Evolutionary conservation across 352 stramenopile species (phyloP), one percentile per base, ranked within the genome.

Genomic region (Pythium sukuiense): DNA sequence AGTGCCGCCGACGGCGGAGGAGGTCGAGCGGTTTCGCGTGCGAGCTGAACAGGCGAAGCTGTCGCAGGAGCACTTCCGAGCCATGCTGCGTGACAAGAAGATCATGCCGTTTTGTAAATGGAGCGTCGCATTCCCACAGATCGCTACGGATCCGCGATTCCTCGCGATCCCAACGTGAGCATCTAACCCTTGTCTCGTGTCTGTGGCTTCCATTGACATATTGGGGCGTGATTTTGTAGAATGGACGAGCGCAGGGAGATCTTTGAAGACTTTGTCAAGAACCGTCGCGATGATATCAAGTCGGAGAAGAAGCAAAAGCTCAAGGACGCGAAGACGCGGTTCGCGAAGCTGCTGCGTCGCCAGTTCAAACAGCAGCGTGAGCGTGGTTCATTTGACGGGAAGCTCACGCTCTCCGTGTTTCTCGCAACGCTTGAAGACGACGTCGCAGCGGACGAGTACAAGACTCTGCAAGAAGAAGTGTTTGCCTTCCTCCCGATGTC

Each of bases 61-160:
- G n/a, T 55, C 81, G 74, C 9, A 50, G 18, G 77, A 89, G 30
- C 74, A 80, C 33, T 95, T 93, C 50, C 68, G 75, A 8, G 66
- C 77, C 29, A 88, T 95, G 86, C 65, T 95, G 55, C 77, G 84
- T 32, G 83, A 93, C 56, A 93, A 93, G 68, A 88, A 86, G 57
- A 90, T 95, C 60, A 92, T 95, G 83, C 86, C 86, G 48, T 87
- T 91, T 35, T 84, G 71, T 57, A 92, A 92, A 57, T 95, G 86
- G 86, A 90, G 83, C 48, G 86, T 90, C 12, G 86, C 83, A 32
- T 71, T 95, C 35, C 84, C 86, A 6, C 79, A 84, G 39, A 92
- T 95, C 63, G 75, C 81, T 20, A 69, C 70, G n/a, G 86, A 95
- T 53, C 76, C 80, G 2, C 81, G 86, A 0, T 95, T 95, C 63